phyloP scores from a whole-genome alignment of 306 rosid species.

The Cucumis sativus region Cucumber_9930_V3 NC_026659.2:31836501-31837000 shows the following conservation, averaged over 20 bases:
- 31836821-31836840: background rate
- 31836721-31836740: conserved; percentile 90
- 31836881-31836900: background rate
- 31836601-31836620: background rate
- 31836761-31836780: background rate
- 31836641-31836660: background rate
- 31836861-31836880: background rate
- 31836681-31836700: conserved; percentile 78
- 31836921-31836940: background rate
- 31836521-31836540: background rate
- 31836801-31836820: background rate
- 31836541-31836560: background rate
- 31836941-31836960: too few relatives aligned
- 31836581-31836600: background rate
- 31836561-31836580: background rate
- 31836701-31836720: conserved; percentile 85
- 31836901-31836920: background rate
- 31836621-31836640: background rate
- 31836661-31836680: conserved; percentile 49
- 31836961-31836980: background rate
- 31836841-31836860: background rate
- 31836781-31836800: background rate
- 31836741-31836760: conserved; percentile 39
- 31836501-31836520: background rate
- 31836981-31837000: background rate